phyloP scores from a whole-genome alignment of 2,329 filamentous ascomycete genomes.

The Fusarium agapanthi region DNA sequence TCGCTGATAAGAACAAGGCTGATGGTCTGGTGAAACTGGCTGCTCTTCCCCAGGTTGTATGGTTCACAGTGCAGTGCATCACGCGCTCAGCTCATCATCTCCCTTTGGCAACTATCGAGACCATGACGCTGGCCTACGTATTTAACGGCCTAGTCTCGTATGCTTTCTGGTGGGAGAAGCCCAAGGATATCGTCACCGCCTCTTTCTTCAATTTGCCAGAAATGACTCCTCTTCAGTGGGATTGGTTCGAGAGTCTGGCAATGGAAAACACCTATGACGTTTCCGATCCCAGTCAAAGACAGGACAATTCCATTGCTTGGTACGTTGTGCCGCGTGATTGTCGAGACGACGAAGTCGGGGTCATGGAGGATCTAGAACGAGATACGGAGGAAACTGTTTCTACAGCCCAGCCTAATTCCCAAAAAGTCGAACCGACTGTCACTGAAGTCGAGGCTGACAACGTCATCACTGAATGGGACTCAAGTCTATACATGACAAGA shows the following conservation, averaged over 20 bases:
- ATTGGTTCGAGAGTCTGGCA: slow-evolving; percentile 1
- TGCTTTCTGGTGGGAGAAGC: slow-evolving; percentile 15
- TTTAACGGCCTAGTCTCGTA: slow-evolving; percentile 9
- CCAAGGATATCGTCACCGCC: slow-evolving; percentile 8
- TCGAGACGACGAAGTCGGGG: neutral
- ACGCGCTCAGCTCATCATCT: neutral
- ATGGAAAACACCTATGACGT: slow-evolving; percentile 14
- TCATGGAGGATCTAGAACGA: neutral
- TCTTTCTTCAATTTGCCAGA: neutral
- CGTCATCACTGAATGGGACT: slow-evolving; percentile 10
- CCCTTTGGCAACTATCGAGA: slow-evolving; percentile 7
- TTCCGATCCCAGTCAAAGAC: neutral
- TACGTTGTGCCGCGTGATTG: slow-evolving; percentile 15
- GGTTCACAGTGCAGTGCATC: slow-evolving; percentile 3
- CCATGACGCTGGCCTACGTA: slow-evolving; percentile 9
- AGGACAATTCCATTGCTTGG: slow-evolving; percentile 2
- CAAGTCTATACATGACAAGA: slow-evolving; percentile 14
- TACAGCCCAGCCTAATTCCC: neutral
- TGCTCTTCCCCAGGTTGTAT: slow-evolving; percentile 5
- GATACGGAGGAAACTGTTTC: neutral
- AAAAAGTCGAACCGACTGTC: neutral
- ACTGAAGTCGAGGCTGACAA: neutral
- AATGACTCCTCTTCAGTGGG: neutral
- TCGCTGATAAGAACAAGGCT: slow-evolving; percentile 12
- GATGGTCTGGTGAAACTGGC: slow-evolving; percentile 7